These are phyloP conservation scores for Nothophaeocryptopus gaeumannii DNA, from an alignment of 2,329 filamentous ascomycete species.

Conservation along the genomic window DNA sequence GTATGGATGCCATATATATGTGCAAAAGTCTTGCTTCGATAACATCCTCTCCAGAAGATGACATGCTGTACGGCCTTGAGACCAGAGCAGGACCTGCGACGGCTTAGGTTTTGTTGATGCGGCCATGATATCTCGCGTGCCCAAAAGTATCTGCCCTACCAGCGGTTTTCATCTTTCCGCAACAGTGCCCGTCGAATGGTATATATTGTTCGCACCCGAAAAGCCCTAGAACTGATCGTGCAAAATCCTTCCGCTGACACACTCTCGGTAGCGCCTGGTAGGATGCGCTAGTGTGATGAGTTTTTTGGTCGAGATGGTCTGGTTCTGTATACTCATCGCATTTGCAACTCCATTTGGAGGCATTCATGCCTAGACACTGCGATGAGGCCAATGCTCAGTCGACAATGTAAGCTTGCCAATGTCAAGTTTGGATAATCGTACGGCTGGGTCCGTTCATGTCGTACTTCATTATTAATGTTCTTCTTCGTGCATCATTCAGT, in stretches of 20 bases:
- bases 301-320: background rate
- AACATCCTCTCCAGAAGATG: conserved; percentile 5
- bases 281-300: background rate
- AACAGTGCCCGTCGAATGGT: background rate
- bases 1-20: conserved; percentile 2
- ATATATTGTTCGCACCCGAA: background rate
- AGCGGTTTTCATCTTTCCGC: background rate
- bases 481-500: too few species aligned
- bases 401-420: too few species aligned
- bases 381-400: too few species aligned
- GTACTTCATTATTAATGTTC: too few species aligned
- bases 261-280: too few species aligned
- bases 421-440: too few species aligned
- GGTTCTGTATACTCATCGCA: background rate
- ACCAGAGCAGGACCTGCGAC: conserved; percentile 4
- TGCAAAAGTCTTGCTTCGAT: background rate
- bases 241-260: background rate
- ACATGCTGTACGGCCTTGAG: conserved; percentile 4
- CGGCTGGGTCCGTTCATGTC: too few species aligned
- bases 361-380: too few species aligned
- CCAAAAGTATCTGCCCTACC: too few species aligned
- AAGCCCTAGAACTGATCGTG: background rate
- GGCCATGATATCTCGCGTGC: too few species aligned
- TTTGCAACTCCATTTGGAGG: too few species aligned
- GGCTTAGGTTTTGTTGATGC: background rate